phyloP scores from a whole-genome alignment of 2,329 filamentous ascomycete genomes.

The Falciphora oryzae region DNA sequence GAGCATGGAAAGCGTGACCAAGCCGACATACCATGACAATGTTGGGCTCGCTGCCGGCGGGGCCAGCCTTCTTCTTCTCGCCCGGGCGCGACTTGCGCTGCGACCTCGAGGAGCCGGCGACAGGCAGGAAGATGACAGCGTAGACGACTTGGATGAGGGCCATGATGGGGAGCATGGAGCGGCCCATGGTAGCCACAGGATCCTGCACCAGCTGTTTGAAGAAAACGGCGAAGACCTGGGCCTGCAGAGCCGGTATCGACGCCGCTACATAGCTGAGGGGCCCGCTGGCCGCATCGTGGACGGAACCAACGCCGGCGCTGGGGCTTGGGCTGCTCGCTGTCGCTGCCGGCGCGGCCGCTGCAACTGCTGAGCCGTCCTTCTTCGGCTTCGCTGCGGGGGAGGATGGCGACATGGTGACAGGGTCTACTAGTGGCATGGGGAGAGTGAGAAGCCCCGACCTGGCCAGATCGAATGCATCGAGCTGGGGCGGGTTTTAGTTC shows the following conservation, averaged over 20 bases:
- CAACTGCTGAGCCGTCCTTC: slow-evolving; percentile 5
- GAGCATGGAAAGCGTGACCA: not conserved
- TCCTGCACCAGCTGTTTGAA: slow-evolving; percentile 26
- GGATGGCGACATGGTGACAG: slow-evolving; percentile 25
- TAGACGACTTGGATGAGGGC: slow-evolving; percentile 38
- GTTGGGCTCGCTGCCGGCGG: slow-evolving; percentile 36
- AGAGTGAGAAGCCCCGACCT: not conserved
- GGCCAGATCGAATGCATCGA: not conserved
- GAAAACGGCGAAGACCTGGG: slow-evolving; percentile 21
- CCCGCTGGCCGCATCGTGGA: slow-evolving; percentile 1
- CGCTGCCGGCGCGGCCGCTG: slow-evolving; percentile 3
- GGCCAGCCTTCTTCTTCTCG: slow-evolving; percentile 41
- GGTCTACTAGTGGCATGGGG: slow-evolving; percentile 26
- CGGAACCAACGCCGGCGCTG: slow-evolving; percentile 6
- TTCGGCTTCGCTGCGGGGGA: slow-evolving; percentile 16
- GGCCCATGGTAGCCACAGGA: slow-evolving; percentile 24
- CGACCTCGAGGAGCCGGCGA: slow-evolving; percentile 43
- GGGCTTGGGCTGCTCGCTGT: slow-evolving; percentile 3
- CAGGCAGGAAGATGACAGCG: slow-evolving; percentile 57
- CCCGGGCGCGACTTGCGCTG: slow-evolving; percentile 47
- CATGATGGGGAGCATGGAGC: slow-evolving; percentile 23
- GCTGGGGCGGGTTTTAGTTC: not conserved
- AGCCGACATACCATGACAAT: slow-evolving; percentile 37
- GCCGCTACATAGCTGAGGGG: slow-evolving; percentile 16
- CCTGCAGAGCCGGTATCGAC: slow-evolving; percentile 23